Evolutionary conservation across 208 protist species (phyloP).

Genomic region (Phytomonas francai): DNA sequence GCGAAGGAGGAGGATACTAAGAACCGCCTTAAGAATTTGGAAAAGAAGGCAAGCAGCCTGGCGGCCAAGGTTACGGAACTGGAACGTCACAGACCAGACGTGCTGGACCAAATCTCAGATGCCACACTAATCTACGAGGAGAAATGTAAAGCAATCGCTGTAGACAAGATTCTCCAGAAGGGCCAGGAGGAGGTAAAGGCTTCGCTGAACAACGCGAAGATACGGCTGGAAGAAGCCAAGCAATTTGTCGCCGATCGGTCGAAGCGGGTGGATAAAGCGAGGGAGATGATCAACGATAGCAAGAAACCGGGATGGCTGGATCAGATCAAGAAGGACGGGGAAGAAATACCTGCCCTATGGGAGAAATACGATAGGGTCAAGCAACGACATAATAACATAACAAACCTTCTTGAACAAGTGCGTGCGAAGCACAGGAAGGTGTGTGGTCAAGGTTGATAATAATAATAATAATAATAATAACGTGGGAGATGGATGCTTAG

Average conservation of each 20-base stretch:
- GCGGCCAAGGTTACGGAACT: conserved; percentile 18
- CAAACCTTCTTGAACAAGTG: conserved; percentile 10
- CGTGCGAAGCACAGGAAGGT: conserved; percentile 32
- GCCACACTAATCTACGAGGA: conserved; percentile 20
- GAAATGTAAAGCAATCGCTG: conserved; percentile 25
- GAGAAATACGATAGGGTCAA: conserved; percentile 29
- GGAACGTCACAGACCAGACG: conserved; percentile 13
- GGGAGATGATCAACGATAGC: conserved; percentile 25
- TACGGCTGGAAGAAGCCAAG: conserved; percentile 1
- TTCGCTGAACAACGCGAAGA: not conserved
- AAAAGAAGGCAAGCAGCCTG: conserved; percentile 16
- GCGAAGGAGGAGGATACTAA: conserved; percentile 23
- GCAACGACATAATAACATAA: conserved; percentile 12
- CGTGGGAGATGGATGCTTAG: not conserved
- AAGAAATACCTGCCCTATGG: conserved; percentile 27
- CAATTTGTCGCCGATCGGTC: conserved; percentile 12
- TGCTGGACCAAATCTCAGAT: conserved; percentile 19
- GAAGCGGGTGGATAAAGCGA: conserved; percentile 31
- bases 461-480: conserved; percentile 11
- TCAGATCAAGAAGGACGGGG: conserved; percentile 19
- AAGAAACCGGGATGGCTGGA: conserved; percentile 20
- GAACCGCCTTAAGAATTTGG: conserved; percentile 12
- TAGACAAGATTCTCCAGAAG: conserved; percentile 22
- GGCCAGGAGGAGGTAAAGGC: conserved; percentile 8
- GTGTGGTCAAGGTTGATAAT: conserved; percentile 28